Percentiles rank a stretch among this genome's conserved stretches.
Evolutionary conservation across 2,329 filamentous ascomycete genomes (phyloP).

Genomic region (Leptoxyphium fumago): DNA sequence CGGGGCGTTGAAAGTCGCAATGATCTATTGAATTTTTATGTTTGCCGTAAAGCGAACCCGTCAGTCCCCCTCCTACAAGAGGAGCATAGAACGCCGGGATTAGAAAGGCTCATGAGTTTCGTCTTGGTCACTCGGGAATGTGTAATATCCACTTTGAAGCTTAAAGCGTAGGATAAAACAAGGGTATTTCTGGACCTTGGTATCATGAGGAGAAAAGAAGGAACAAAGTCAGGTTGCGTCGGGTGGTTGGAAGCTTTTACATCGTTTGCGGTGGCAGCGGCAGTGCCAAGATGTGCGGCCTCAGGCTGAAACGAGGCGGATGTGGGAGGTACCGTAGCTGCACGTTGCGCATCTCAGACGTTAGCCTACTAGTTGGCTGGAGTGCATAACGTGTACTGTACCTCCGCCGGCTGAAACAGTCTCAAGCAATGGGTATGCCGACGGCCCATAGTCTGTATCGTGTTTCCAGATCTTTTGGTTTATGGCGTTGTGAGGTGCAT

Average conservation of each 20-base stretch:
- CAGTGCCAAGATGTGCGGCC: background rate
- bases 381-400: no score
- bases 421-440: no score
- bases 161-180: conserved; percentile 2
- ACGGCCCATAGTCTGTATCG: no score
- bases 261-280: background rate
- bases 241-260: background rate
- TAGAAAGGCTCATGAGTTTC: conserved; percentile 4
- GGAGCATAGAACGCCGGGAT: conserved; percentile 1
- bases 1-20: no score
- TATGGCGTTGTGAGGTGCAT: no score
- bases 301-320: background rate
- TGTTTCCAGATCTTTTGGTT: no score
- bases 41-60: background rate
- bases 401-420: no score
- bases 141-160: conserved; percentile 3
- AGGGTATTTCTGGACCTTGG: conserved; percentile 6
- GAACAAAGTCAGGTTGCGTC: background rate
- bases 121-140: conserved; percentile 7
- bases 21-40: background rate
- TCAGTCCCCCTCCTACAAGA: background rate
- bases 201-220: conserved; percentile 1
- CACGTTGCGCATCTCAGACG: no score
- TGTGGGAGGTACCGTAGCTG: no score
- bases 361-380: no score